These are phyloP conservation scores for Xanthoceras sorbifolium DNA, from an alignment of 345 rosid species.

Conservation along the genomic window DNA sequence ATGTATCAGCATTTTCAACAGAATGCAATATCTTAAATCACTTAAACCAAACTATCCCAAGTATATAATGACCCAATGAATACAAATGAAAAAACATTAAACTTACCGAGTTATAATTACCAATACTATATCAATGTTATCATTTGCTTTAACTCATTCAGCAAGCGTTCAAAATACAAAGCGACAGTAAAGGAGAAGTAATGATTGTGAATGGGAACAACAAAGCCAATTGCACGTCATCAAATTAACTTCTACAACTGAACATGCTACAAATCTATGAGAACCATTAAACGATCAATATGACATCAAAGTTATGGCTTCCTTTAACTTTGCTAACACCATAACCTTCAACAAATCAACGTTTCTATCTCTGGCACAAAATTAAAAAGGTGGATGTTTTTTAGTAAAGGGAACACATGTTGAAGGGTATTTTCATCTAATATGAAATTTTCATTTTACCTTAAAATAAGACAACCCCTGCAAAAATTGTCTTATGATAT, in stretches of 20 bases:
- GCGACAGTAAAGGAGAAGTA: not conserved
- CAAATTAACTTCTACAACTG: not conserved
- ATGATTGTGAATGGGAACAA: not conserved
- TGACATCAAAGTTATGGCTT: not conserved
- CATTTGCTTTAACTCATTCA: not conserved
- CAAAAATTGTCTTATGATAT: not conserved
- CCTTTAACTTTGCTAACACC: not conserved
- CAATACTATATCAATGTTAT: not conserved
- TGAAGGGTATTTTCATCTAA: not conserved
- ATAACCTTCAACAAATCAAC: not conserved
- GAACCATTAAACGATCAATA: not conserved
- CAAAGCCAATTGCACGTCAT: not conserved
- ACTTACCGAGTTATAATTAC: not conserved
- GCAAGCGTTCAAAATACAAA: not conserved
- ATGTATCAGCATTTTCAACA: not conserved
- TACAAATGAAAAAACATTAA: constrained; percentile 2
- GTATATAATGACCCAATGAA: not conserved
- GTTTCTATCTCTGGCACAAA: not conserved
- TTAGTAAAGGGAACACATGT: not conserved
- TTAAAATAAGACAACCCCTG: not conserved
- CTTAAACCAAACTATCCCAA: not conserved
- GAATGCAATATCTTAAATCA: not conserved
- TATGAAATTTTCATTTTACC: not conserved
- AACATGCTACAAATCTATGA: not conserved
- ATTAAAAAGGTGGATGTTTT: not conserved